Evolutionary conservation across 441 rosid genomes (phyloP), one percentile per base, ranked within the genome.

Genomic region (Gossypium davidsonii): DNA sequence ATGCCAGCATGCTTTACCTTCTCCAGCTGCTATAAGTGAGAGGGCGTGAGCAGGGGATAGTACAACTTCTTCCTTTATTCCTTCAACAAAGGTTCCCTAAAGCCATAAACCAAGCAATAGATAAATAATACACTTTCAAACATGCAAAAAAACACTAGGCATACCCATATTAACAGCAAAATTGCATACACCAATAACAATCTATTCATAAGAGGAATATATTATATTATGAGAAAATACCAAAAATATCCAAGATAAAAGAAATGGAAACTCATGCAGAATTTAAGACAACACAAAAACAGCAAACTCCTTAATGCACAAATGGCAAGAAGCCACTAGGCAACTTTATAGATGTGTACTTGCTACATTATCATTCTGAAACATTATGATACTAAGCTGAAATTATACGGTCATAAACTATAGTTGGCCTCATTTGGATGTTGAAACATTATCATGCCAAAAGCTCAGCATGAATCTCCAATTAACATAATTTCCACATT

Each of bases 1-100:
- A 76, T 55, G 76, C 71, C 46, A 77, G 52, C 74, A 72, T 71
- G 64, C 44, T 79, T 77, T 84, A 96, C 99, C 99, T 96, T 96
- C 99, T 80, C 99, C 99, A 77, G 99, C 93, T 57, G 99, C 99
- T 74, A 96, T 93, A 76, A 96, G 90, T 70, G 99, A 96, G 67
- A 96, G 97, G 42, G 92, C 97, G 80, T 96, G 99, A 73, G 97
- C 99, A 77, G 99, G 97, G 73, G 99, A 96, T 79, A 96, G 78
- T 26, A 96, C 99, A 80, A 93, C 99, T 90, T 96, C 99, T 81
- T 96, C 97, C 88, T 96, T 92, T 73, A 96, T 79, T 76, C 99
- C 99, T 80, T 96, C 99, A 42, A 96, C 90, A 82, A 87, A 96
- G 76, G 98, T 96, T 85, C 99, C 99, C 99, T 96, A 72, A 48